Conservation (phyloP, 768 basidiomycete species). For the Lentinula sp. region DNA sequence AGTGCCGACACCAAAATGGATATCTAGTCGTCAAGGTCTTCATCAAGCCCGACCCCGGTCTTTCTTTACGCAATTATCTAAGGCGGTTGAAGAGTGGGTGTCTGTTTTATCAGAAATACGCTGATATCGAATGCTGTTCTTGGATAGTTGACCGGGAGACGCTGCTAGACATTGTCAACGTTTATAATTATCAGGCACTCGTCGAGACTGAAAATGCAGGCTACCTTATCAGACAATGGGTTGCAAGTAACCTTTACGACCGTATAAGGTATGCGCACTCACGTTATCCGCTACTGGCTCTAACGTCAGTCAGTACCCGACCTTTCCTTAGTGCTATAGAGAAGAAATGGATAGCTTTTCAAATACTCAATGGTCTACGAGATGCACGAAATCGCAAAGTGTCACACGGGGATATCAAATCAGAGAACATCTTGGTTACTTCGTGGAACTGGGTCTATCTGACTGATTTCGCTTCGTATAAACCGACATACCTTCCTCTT, state of each 20-base stretch:
- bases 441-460: slow-evolving; percentile 96
- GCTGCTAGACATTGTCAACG: slow-evolving; percentile 77
- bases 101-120: slow-evolving; percentile 5
- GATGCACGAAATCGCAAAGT: slow-evolving; percentile 81
- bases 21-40: slow-evolving; percentile 91
- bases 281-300: not conserved
- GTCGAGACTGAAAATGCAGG: slow-evolving; percentile 96
- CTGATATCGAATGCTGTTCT: not conserved
- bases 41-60: slow-evolving; percentile 85
- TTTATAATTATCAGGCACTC: slow-evolving; percentile 84
- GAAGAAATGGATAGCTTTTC: slow-evolving; percentile 98
- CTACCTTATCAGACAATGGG: slow-evolving; percentile 92
- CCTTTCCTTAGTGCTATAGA: slow-evolving; percentile 89
- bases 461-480: slow-evolving; percentile 93
- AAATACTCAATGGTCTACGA: slow-evolving; percentile 78
- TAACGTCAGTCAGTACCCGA: slow-evolving; percentile 60
- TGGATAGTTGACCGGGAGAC: slow-evolving; percentile 77
- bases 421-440: slow-evolving; percentile 93
- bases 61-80: slow-evolving; percentile 71
- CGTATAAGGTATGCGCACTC: slow-evolving; percentile 77
- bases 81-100: slow-evolving; percentile 68
- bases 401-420: slow-evolving; percentile 98
- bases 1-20: slow-evolving; percentile 79
- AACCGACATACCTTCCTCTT: slow-evolving; percentile 90
- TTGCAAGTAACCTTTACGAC: slow-evolving; percentile 92